A percentile compares a stretch with the other conserved stretches of the same genome.
Conservation (phyloP, 495 filamentous ascomycete species). For the Xylaria bambusicola region DNA sequence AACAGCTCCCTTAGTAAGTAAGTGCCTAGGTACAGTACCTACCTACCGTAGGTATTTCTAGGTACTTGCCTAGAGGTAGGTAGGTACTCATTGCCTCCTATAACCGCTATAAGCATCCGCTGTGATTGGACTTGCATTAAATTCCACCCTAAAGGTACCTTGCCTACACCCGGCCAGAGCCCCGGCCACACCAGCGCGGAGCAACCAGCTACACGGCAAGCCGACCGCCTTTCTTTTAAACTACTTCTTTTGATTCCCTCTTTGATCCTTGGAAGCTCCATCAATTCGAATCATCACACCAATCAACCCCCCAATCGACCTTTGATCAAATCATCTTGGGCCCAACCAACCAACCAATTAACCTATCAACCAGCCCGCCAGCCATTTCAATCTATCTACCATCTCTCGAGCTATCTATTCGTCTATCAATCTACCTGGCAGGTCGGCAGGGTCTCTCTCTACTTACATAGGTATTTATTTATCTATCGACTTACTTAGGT, state of each 20-base stretch:
- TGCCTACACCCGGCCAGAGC: no score
- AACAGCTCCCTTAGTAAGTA: not conserved
- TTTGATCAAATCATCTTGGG: no score
- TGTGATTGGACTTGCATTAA: no score
- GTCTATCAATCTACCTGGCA: not conserved
- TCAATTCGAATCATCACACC: not conserved
- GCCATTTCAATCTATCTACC: not conserved
- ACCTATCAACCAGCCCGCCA: not conserved
- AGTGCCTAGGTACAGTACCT: not conserved
- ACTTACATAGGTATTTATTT: no score
- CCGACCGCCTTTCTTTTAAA: conserved; percentile 8
- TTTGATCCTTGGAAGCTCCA: conserved; percentile 9
- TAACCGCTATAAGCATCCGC: no score
- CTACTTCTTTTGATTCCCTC: conserved; percentile 12
- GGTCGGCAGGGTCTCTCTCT: no score
- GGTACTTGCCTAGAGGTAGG: no score
- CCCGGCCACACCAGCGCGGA: no score
- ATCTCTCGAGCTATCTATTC: not conserved
- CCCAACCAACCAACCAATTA: not conserved
- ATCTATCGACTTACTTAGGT: no score
- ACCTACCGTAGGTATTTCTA: not conserved
- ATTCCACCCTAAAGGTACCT: no score
- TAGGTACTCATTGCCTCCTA: no score
- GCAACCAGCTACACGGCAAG: no score
- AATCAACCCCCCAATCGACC: not conserved